phyloP scores from a whole-genome alignment of 352 stramenopile genomes.

The Albugo laibachii region DNA sequence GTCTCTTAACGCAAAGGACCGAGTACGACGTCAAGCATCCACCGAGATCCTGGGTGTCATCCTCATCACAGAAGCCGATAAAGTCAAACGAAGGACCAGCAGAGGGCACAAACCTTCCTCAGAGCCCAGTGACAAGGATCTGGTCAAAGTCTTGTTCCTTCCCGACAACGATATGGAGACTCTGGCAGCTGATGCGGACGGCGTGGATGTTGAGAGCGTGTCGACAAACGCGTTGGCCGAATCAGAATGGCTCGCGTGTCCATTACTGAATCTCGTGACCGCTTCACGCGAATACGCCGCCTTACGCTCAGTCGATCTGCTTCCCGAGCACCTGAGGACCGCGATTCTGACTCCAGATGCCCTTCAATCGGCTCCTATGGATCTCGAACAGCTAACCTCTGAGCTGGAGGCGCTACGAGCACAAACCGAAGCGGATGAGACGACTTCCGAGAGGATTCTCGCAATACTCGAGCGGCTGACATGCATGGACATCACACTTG shows the following conservation, averaged over 20 bases:
- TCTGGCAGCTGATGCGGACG: constrained; percentile 27
- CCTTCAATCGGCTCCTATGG: constrained; percentile 34
- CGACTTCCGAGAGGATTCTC: constrained; percentile 30
- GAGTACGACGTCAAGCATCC: constrained; percentile 11
- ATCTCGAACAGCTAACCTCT: constrained; percentile 24
- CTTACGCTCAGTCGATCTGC: constrained; percentile 62
- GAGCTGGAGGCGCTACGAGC: neutral
- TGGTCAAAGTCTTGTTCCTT: constrained; percentile 53
- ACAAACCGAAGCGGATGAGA: constrained; percentile 3
- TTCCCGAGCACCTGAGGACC: constrained; percentile 56
- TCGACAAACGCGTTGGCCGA: constrained; percentile 37
- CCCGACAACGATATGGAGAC: constrained; percentile 63
- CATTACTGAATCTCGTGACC: constrained; percentile 59
- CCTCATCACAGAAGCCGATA: constrained; percentile 53
- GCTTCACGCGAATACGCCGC: constrained; percentile 65
- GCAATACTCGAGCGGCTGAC: constrained; percentile 45
- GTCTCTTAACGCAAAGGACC: constrained; percentile 1
- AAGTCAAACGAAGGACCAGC: constrained; percentile 23
- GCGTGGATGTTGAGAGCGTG: constrained; percentile 46
- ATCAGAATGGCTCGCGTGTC: constrained; percentile 59
- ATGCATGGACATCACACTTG: constrained; percentile 54
- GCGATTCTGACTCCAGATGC: constrained; percentile 62
- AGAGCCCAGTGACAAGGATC: constrained; percentile 24
- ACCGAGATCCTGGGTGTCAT: constrained; percentile 33
- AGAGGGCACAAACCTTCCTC: constrained; percentile 16